Evolutionary conservation across 2,329 filamentous ascomycete species (phyloP), one percentile per base, ranked within the genome.

Genomic region (Cladosporium halotolerans): DNA sequence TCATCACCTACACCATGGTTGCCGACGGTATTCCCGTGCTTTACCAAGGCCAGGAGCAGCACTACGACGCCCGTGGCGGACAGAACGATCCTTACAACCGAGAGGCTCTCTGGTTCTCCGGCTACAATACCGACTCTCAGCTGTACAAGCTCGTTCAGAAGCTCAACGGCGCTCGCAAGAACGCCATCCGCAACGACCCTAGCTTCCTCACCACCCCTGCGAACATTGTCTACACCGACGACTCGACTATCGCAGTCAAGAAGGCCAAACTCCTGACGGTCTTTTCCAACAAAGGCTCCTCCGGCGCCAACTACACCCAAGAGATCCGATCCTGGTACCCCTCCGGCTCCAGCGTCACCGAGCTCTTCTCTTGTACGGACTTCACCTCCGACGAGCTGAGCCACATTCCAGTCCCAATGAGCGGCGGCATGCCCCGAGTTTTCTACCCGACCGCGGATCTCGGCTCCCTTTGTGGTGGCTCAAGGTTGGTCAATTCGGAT

Each of bases 1-100:
- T 79, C 4, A 72, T 85, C 39, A 74, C 80, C 0, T 85, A 80
- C 61, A 79, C 78, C n/a, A 75, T 86, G 31, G 75, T 86, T 14
- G 72, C 72, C 2, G 74, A 83, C 52, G 83, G 83, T 16, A 79
- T 85, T 38, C 82, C 82, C 1, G 80, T 84, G 52, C 73, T 85
- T 33, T 86, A 85, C 67, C 77, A 84, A 59, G 83, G 83, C 28
- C 80, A 83, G 56, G 83, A 86, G 66, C 83, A 86, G 61, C 79
- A 78, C 55, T 82, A 76, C 63, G 64, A 71, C 2, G 62, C 63
- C 9, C 28, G 57, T 11, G 69, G 69, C 34, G 66, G 64, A 32
- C 53, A 55, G 13, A 59, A 57, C 9, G 68, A 68, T 31, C 72
- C 72, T 0, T 67, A 63, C 49, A 73, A 73, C 44, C 66, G 72